These are phyloP conservation scores for Metarhizium humberi DNA, from an alignment of 2,329 filamentous ascomycete species.

Conservation along the genomic window DNA sequence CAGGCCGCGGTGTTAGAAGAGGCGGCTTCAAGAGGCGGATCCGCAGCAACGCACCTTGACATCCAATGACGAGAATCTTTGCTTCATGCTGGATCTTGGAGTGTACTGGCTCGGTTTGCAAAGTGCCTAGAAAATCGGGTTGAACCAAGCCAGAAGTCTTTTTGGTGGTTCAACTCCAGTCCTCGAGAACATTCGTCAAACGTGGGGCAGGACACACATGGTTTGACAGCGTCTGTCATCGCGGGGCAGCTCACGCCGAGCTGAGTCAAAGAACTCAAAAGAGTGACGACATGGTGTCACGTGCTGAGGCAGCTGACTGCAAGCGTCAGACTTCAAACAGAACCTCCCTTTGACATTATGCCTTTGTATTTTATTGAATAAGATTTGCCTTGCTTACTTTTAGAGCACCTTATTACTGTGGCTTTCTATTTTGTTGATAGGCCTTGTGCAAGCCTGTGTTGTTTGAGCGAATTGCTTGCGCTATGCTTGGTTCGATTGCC, in stretches of 20 bases:
- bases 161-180: neutral
- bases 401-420: too few species aligned
- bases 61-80: slow-evolving; percentile 70
- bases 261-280: neutral
- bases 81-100: slow-evolving; percentile 47
- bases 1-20: slow-evolving; percentile 6
- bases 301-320: neutral
- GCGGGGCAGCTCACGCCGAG: slow-evolving; percentile 8
- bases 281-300: slow-evolving; percentile 8
- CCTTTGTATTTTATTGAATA: too few species aligned
- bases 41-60: slow-evolving; percentile 45
- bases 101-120: neutral
- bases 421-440: too few species aligned
- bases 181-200: neutral
- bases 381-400: too few species aligned
- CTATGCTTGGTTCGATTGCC: too few species aligned
- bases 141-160: neutral
- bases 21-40: slow-evolving; percentile 2
- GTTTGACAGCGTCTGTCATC: neutral
- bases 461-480: too few species aligned
- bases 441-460: too few species aligned
- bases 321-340: too few species aligned
- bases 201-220: slow-evolving; percentile 5
- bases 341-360: too few species aligned
- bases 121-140: neutral